Conservation (phyloP, 2,329 filamentous ascomycete species). For the Calonectria multiphialidica region DNA sequence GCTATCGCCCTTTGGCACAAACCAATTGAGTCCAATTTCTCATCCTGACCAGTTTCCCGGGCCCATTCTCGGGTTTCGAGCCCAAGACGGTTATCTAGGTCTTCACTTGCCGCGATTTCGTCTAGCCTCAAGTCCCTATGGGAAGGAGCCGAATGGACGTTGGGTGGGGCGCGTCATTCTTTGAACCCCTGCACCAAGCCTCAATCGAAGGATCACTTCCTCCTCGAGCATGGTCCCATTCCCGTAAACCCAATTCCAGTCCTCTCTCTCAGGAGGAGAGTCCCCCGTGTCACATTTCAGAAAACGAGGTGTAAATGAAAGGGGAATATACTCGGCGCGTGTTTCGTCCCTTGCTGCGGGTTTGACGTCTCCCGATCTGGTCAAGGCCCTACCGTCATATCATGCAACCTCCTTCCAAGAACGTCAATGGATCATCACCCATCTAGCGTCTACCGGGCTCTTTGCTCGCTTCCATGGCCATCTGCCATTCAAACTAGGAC, state of each 20-base stretch:
- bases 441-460: neutral
- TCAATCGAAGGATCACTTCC: neutral
- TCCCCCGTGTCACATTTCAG: neutral
- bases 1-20: neutral
- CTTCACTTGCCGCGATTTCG: neutral
- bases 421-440: neutral
- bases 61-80: neutral
- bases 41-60: neutral
- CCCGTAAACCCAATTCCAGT: neutral
- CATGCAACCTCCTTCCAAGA: neutral
- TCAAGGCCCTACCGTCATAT: neutral
- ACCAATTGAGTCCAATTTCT: neutral
- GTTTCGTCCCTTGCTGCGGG: neutral
- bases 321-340: neutral
- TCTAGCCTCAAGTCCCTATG: neutral
- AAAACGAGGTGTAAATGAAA: neutral
- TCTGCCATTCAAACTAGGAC: neutral
- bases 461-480: neutral
- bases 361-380: constrained; percentile 3
- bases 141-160: constrained; percentile 3
- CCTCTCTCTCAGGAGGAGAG: neutral
- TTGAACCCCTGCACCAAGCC: neutral
- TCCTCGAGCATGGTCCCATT: neutral
- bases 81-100: neutral
- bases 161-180: neutral